Evolutionary conservation across 257 asterid species (phyloP).

Genomic region (Solanum pinnatisectum): DNA sequence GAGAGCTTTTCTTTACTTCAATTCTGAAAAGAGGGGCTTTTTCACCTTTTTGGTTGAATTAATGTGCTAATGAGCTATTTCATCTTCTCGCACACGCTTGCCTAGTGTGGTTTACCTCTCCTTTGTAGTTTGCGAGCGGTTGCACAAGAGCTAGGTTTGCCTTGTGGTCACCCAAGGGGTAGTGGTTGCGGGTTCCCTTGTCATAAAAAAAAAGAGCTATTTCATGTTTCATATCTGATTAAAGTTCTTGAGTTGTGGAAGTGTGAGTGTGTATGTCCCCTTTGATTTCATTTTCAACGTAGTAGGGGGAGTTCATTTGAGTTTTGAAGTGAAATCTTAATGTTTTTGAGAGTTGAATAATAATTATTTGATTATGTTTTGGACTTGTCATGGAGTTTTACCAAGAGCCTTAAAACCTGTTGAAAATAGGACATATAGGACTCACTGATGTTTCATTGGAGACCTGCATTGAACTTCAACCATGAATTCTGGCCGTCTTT

Average conservation of each 20-base stretch:
- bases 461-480: not conserved
- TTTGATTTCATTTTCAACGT: not conserved
- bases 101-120: not conserved
- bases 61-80: not conserved
- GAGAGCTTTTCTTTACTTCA: not conserved
- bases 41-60: not conserved
- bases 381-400: not conserved
- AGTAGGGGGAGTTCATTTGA: not conserved
- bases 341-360: not conserved
- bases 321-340: not conserved
- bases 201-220: not conserved
- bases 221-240: not conserved
- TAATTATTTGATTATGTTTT: not conserved
- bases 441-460: not conserved
- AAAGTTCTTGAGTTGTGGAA: not conserved
- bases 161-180: not conserved
- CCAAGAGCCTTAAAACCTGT: not conserved
- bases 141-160: not conserved
- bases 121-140: not conserved
- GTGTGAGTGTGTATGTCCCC: not conserved
- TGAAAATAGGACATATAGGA: not conserved
- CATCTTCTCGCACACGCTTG: not conserved
- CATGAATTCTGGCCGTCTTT: not conserved
- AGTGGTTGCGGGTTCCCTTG: not conserved
- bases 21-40: not conserved